A percentile compares a stretch with the other conserved stretches of the same genome.
These are phyloP conservation scores for Hypoxylon sp. DNA, from an alignment of 2,329 filamentous ascomycete genomes.

Conservation along the genomic window DNA sequence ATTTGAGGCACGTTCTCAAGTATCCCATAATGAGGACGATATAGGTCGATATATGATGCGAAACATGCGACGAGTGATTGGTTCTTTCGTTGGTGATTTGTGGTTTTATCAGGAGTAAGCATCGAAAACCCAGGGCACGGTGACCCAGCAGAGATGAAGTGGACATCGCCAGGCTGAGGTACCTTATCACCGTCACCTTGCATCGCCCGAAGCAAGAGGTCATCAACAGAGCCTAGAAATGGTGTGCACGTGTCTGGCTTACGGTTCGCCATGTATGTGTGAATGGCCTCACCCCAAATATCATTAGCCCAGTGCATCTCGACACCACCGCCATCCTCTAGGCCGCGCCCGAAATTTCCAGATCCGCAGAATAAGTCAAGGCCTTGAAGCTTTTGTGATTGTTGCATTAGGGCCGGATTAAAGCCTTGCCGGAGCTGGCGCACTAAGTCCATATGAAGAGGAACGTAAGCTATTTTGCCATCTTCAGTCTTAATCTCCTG, in stretches of 20 bases:
- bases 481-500: constrained; percentile 51
- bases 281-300: constrained; percentile 72
- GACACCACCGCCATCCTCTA: constrained; percentile 79
- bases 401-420: constrained; percentile 58
- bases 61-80: constrained; percentile 85
- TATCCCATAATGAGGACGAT: constrained; percentile 80
- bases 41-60: constrained; percentile 80
- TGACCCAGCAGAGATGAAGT: constrained; percentile 79
- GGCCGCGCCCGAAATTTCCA: constrained; percentile 81
- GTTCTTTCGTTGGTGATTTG: constrained; percentile 73
- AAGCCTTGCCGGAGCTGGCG: constrained; percentile 68
- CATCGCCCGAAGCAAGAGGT: constrained; percentile 72
- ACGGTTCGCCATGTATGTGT: constrained; percentile 80
- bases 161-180: constrained; percentile 73
- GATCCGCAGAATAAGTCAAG: constrained; percentile 84
- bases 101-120: constrained; percentile 72
- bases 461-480: constrained; percentile 50
- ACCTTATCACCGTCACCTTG: constrained; percentile 63
- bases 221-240: constrained; percentile 81
- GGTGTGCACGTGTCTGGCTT: constrained; percentile 62
- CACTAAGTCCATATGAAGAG: constrained; percentile 55
- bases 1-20: constrained; percentile 84
- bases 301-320: constrained; percentile 79
- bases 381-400: constrained; percentile 65
- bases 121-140: constrained; percentile 84